Percentiles rank a stretch among this genome's conserved stretches.
Evolutionary conservation across 768 basidiomycete genomes (phyloP).

Genomic region (Leccinum truebloodii): DNA sequence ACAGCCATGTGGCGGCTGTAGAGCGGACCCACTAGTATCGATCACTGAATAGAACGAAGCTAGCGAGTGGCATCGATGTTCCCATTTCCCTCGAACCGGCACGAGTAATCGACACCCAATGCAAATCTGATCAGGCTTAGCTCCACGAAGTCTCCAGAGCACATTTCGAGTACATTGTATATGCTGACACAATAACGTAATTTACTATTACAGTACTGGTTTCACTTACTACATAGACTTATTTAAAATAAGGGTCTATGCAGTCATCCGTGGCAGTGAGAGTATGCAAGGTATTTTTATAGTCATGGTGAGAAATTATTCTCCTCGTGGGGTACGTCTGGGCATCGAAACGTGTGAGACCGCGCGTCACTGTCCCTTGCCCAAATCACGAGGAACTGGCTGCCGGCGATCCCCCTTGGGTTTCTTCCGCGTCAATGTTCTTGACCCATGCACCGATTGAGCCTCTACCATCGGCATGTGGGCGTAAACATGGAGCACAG

Average conservation of each 20-base stretch:
- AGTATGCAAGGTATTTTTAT: constrained; percentile 29
- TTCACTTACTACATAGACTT: constrained; percentile 4
- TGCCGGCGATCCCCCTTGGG: constrained; percentile 9
- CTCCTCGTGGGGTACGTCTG: constrained; percentile 30
- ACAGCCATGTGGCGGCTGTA: constrained; percentile 17
- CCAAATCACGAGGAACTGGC: constrained; percentile 11
- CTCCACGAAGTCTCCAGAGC: not conserved
- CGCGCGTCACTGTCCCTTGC: constrained; percentile 2
- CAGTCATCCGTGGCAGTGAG: constrained; percentile 21
- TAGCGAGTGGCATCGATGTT: not conserved
- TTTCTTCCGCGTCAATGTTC: constrained; percentile 68
- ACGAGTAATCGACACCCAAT: not conserved
- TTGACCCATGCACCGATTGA: constrained; percentile 98
- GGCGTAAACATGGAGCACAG: not conserved
- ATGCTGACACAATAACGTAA: constrained; percentile 22
- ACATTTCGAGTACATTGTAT: constrained; percentile 5
- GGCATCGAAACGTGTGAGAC: constrained; percentile 12
- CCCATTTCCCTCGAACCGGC: not conserved
- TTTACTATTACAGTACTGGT: constrained; percentile 15
- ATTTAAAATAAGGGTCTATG: constrained; percentile 10
- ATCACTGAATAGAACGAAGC: not conserved
- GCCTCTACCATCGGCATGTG: constrained; percentile 52
- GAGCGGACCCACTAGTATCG: constrained; percentile 4
- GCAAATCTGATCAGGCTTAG: constrained; percentile 7
- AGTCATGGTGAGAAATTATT: constrained; percentile 21